Percentiles rank a stretch among this genome's conserved stretches.
These are phyloP conservation scores for Trichoderma pleuroti DNA, from an alignment of 2,329 filamentous ascomycete genomes.

Conservation along the genomic window DNA sequence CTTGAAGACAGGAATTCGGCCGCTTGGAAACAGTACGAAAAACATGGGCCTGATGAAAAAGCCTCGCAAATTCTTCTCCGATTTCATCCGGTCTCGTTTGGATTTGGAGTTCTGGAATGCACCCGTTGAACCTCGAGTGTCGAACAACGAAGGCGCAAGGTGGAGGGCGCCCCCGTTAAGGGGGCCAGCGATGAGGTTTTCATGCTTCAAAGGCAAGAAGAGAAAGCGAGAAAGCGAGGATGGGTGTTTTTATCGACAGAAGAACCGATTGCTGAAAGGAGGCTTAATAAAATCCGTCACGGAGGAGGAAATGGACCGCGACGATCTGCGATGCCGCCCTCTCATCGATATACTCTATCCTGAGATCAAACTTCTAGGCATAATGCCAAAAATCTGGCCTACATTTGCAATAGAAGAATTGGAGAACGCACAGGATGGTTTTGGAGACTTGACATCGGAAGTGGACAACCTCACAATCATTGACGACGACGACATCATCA, in stretches of 20 bases:
- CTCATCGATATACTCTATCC: not conserved
- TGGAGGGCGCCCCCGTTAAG: not conserved
- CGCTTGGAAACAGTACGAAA: not conserved
- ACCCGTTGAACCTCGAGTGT: rapidly evolving
- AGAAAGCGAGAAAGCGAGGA: not conserved
- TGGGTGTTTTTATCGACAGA: not conserved
- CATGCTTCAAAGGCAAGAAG: not conserved
- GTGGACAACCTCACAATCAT: not conserved
- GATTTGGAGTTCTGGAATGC: not conserved
- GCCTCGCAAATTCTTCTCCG: not conserved
- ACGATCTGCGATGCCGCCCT: not conserved
- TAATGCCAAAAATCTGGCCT: not conserved
- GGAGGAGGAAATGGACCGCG: not conserved
- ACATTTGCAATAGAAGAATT: not conserved
- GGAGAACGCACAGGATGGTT: not conserved
- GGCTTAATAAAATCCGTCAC: not conserved
- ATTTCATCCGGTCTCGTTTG: not conserved
- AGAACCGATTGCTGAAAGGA: not conserved
- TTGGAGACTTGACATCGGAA: not conserved
- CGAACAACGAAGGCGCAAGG: constrained; percentile 22
- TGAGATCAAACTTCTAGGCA: not conserved
- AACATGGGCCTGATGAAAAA: not conserved
- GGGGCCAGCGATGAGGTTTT: not conserved
- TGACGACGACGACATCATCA: not conserved
- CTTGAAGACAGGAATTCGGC: no score